Evolutionary conservation across 225 moss, liverwort and hornwort species (phyloP), one percentile per base, ranked within the genome.

Genomic region (Pseudisothecium myosuroides): DNA sequence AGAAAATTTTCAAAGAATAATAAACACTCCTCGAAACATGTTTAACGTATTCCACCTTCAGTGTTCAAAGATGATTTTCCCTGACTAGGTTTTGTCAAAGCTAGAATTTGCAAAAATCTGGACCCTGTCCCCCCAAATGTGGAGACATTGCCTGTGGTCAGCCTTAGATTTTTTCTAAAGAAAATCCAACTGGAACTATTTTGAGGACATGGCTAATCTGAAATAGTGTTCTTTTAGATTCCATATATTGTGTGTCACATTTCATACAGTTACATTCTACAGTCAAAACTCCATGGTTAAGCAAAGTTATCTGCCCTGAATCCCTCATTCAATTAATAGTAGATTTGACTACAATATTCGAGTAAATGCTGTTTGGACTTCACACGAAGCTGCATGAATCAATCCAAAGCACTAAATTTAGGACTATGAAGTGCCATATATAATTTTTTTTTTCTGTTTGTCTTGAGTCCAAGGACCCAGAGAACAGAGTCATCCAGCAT

Each of bases 1-100:
- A 37, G 6, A 26, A 55, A 78, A 55, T n/a, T 2, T 0, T 37
- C 26, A 6, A 76, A 23, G 14, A 76, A 34, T 36, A 54, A 36
- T 22, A 36, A 36, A 22, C 36, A 76, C 9, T 22, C 22, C 76
- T 52, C 8, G 1, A 76, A 52, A 14, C 23, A 7, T 18, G 29
- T 23, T 77, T 6, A 15, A 24, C 55, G 36, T 37, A 10, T 21
- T 54, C 16, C 76, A 5, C 24, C 37, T 9, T 24, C 14, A 24
- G 15, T 54, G 77, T 55, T 24, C 55, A 55, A 37, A 37, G 37
- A 37, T 6, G 59, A 60, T 76, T 52, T 31, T 62, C 14, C 34
- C 69, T 31, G 17, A 41, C 16, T 28, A 9, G 15, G 36, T 2
- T 0, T 0, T 0, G 1, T 15, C 23, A 24, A 56, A 14, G 76